Evolutionary conservation across 2,329 filamentous ascomycete species (phyloP), one percentile per base, ranked within the genome.

Genomic region (Neophaeococcomyces mojaviensis): DNA sequence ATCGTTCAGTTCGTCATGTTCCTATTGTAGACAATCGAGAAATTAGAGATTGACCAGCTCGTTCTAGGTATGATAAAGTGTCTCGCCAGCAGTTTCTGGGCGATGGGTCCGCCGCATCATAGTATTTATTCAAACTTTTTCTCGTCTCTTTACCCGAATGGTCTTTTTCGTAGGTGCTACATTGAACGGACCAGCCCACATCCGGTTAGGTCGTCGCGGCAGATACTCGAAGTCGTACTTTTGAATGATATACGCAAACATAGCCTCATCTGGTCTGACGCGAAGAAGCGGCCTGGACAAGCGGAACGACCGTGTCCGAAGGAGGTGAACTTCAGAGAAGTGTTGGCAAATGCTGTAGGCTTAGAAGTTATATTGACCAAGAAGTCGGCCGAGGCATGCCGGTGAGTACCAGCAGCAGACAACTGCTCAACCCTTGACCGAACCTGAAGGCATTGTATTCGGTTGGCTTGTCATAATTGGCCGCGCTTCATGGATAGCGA

Each of bases 291-390:
- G 8, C 61, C 61, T 3, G 61, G 59, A 48, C 61, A 64, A 31
- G 61, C 58, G 56, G 80, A 76, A 50, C 71, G 64, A 6, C 78
- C 78, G 49, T 79, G 74, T 0, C 78, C 76, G 58, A 81, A 81
- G 0, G 72, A 64, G 16, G 79, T 57, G 52, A 76, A 72, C 6
- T 62, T 58, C 31, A 71, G 64, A 30, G 70, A 72, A 2, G 76
- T 78, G 4, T 73, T 74, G 10, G 78, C 72, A 64, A 80, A 70
- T 30, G 37, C 18, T 18, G 16, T 22, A 5, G 12, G 18, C 24
- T 19, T 13, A 22, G 26, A 22, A 16, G n/a, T 34, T 5, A 18
- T 15, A 5, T 8, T 22, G 12, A 10, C 24, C 16, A 6, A 16
- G 3, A 15, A 12, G 13, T 59, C 55, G 34, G 54, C 57, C 36